Conservation (phyloP, 306 rosid genomes). For the Sechiopsis laciniata region DNA sequence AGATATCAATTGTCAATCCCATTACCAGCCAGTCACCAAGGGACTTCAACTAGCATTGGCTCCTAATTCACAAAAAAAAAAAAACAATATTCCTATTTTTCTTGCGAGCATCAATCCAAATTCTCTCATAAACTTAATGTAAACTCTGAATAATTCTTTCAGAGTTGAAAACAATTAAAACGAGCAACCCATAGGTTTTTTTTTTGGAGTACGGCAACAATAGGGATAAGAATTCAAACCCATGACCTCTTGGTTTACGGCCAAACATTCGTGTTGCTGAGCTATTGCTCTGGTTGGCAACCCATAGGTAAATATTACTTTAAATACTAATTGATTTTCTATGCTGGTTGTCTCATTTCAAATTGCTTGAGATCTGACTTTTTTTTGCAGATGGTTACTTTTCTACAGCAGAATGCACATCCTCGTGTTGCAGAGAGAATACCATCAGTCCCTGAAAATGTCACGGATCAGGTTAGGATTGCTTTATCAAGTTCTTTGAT, state of each 20-base stretch:
- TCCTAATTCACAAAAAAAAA: background rate
- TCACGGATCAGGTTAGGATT: conserved; percentile 75
- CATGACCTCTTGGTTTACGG: no score
- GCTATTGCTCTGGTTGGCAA: no score
- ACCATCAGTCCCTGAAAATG: conserved; percentile 88
- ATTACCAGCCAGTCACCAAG: background rate
- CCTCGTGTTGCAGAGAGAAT: conserved; percentile 84
- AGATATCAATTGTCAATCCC: background rate
- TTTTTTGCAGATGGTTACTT: conserved; percentile 59
- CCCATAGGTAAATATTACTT: background rate
- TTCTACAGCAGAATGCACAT: conserved; percentile 92
- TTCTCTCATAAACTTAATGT: conserved; percentile 3
- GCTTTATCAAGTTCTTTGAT: background rate
- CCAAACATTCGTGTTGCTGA: no score
- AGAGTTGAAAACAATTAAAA: background rate
- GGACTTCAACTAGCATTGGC: no score
- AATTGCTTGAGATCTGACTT: conserved; percentile 6
- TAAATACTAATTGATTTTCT: background rate
- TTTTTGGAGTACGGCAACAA: no score
- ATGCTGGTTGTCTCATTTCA: background rate
- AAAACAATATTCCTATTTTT: background rate
- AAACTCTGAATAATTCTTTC: no score
- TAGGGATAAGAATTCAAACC: no score
- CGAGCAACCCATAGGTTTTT: background rate
- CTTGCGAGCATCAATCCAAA: no score